Evolutionary conservation across 1,139 yeast species (phyloP).

Genomic region (Pichia inconspicua): DNA sequence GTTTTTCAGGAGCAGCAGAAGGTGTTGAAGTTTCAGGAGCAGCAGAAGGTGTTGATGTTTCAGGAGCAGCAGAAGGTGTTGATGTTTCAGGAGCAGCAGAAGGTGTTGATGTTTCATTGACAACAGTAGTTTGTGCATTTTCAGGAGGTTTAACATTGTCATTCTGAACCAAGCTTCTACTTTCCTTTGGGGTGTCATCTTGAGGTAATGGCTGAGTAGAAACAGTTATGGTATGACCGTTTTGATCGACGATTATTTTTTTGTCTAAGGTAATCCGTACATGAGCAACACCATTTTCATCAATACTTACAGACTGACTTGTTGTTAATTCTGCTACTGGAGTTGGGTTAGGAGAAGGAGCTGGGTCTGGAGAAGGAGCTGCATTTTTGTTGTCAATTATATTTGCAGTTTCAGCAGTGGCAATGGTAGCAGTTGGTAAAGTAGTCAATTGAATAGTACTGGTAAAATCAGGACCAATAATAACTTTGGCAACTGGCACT

Average conservation of each 20-base stretch:
- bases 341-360: conserved; percentile 7
- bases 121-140: conserved; percentile 11
- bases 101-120: conserved; percentile 4
- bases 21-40: not conserved
- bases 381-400: conserved; percentile 27
- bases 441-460: conserved; percentile 47
- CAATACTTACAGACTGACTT: conserved; percentile 7
- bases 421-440: conserved; percentile 19
- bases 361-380: conserved; percentile 24
- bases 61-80: not conserved
- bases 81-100: conserved; percentile 9
- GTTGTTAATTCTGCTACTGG: conserved; percentile 8
- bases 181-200: conserved; percentile 6
- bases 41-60: not conserved
- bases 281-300: conserved; percentile 7
- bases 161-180: conserved; percentile 9
- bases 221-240: conserved; percentile 1
- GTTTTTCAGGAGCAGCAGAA: not conserved
- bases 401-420: conserved; percentile 1
- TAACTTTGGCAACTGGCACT: conserved; percentile 63
- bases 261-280: conserved; percentile 5
- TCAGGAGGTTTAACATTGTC: conserved; percentile 9
- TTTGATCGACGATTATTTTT: conserved; percentile 4
- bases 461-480: conserved; percentile 54
- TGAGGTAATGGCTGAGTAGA: conserved; percentile 12